Conservation (phyloP, 1,284 basidiomycete genomes). For the Moesziomyces globuligerus region DNA sequence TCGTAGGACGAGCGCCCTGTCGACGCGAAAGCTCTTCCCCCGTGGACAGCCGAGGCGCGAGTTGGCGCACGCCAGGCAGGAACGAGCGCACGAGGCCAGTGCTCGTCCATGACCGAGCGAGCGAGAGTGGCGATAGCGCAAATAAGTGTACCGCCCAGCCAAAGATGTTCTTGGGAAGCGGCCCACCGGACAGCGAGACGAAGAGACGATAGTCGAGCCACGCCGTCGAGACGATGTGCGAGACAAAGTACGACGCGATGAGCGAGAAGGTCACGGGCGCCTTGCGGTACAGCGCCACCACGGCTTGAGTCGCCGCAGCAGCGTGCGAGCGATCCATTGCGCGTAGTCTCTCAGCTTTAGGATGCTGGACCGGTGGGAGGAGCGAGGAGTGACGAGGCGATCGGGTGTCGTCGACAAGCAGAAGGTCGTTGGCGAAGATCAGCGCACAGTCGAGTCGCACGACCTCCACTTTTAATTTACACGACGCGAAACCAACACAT, state of each 20-base stretch:
- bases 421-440: too few species aligned
- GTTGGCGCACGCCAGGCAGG: not conserved
- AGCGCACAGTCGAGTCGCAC: too few species aligned
- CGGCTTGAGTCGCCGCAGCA: conserved; percentile 5
- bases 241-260: conserved; percentile 32
- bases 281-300: conserved; percentile 25
- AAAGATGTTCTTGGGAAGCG: conserved; percentile 38
- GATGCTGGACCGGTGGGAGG: too few species aligned
- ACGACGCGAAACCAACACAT: not conserved
- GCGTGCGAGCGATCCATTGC: conserved; percentile 8
- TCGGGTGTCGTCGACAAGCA: not conserved
- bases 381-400: too few species aligned
- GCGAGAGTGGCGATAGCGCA: conserved; percentile 28
- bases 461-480: not conserved
- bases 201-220: conserved; percentile 41
- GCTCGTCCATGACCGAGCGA: conserved; percentile 22
- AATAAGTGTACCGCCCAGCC: conserved; percentile 43
- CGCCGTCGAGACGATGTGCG: conserved; percentile 20
- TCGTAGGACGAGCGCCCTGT: conserved; percentile 14
- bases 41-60: conserved; percentile 11
- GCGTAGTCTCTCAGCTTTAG: not conserved
- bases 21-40: conserved; percentile 12
- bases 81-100: conserved; percentile 8
- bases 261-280: conserved; percentile 34
- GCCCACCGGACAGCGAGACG: conserved; percentile 35